phyloP scores from a whole-genome alignment of 2,329 filamentous ascomycete species.

The Pleomassaria siparia region DNA sequence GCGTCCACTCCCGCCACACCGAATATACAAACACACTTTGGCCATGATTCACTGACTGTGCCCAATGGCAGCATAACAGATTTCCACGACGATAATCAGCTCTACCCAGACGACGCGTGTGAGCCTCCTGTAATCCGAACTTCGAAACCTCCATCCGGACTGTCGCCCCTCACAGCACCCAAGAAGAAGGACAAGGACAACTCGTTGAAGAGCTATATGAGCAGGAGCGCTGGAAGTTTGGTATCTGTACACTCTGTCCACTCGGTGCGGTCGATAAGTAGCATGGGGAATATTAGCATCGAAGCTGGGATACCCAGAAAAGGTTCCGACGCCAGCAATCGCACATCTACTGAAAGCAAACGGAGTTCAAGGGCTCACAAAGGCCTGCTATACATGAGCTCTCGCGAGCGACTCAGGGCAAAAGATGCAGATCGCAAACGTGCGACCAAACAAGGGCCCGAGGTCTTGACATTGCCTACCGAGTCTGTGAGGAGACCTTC shows the following conservation, averaged over 20 bases:
- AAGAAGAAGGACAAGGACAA: constrained; percentile 39
- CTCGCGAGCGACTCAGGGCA: constrained; percentile 66
- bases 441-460: constrained; percentile 44
- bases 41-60: constrained; percentile 18
- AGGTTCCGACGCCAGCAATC: constrained; percentile 29
- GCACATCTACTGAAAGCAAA: constrained; percentile 40
- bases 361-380: constrained; percentile 46
- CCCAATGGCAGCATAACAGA: constrained; percentile 65
- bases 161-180: constrained; percentile 70
- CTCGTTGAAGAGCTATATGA: constrained; percentile 63
- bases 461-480: constrained; percentile 41
- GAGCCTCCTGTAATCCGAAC: constrained; percentile 76
- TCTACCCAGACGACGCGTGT: constrained; percentile 59
- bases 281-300: constrained; percentile 46
- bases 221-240: constrained; percentile 40
- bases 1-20: constrained; percentile 32
- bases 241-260: constrained; percentile 39
- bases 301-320: constrained; percentile 34
- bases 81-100: constrained; percentile 58
- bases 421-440: constrained; percentile 65
- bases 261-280: constrained; percentile 37
- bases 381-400: constrained; percentile 73
- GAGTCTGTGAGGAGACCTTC: constrained; percentile 25
- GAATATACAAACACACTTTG: constrained; percentile 29
- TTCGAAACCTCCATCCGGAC: constrained; percentile 76